Evolutionary conservation across 2,329 filamentous ascomycete genomes (phyloP), one percentile per base, ranked within the genome.

Genomic region (Ophiocordyceps robertsii): DNA sequence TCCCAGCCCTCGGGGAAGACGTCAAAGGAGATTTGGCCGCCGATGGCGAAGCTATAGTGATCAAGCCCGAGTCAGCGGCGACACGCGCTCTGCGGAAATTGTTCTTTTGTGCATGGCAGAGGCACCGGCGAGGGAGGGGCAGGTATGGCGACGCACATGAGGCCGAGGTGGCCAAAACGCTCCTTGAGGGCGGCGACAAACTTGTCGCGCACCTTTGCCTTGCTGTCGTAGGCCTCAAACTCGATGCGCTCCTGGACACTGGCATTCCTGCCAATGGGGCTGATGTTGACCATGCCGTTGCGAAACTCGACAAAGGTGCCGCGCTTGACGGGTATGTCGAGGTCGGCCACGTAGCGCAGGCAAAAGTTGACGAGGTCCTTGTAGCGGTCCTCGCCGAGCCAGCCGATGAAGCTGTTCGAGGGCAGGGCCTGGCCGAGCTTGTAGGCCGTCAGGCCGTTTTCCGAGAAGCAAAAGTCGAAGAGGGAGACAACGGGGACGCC

Each of bases 1-100:
- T 98, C 92, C 92, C 92, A 98, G 57, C 92, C 92, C 3, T 71
- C 77, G 49, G 92, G 92, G 75, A 98, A 98, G 56, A 96, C 84
- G 60, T 98, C 92, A 63, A 98, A 98, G 46, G 89, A 95, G 65
- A 98, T 95, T 61, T 95, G 87, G 42, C 92, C 92, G 53, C 92
- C 92, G 55, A 98, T 94, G 49, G 87, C 90, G 72, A 83, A 95
- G 45, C 84, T 89, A 39, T 17, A 40, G 17, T 5, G 10, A 39
- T 19, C 14, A 37, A 5, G 8, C 7, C 19, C 36, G 43, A 8
- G 16, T 27, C 9, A 29, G 27, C 24, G 24, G 7, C 24, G 24
- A 7, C 24, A 7, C 24, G 24, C 24, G 7, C 24, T 24, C 24
- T 24, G 24, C 24, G 24, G 24, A 24, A 27, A 27, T 7, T 27